A percentile compares a stretch with the other conserved stretches of the same genome.
These are phyloP conservation scores for Scytalidium lignicola DNA, from an alignment of 2,329 filamentous ascomycete genomes.

Conservation along the genomic window DNA sequence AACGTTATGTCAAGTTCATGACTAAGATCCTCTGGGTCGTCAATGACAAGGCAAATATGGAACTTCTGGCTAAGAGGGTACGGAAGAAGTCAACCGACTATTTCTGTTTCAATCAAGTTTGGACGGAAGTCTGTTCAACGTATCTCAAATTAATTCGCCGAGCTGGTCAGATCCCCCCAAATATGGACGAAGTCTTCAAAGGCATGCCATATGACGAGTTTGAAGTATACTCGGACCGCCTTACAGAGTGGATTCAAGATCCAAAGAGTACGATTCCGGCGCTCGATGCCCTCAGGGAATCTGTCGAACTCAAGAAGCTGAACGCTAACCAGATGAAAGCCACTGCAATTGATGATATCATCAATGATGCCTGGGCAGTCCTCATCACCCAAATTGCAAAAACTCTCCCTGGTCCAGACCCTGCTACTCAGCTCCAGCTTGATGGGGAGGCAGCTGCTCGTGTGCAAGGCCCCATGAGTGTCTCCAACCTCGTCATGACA, in stretches of 20 bases:
- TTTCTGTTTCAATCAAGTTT: slow-evolving; percentile 19
- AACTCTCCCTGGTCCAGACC: slow-evolving; percentile 39
- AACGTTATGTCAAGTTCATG: slow-evolving; percentile 65
- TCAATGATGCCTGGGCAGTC: slow-evolving; percentile 80
- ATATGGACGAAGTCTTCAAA: slow-evolving; percentile 63
- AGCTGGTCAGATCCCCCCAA: slow-evolving; percentile 50
- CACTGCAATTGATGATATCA: slow-evolving; percentile 83
- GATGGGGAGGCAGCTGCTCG: slow-evolving; percentile 38
- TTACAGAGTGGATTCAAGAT: slow-evolving; percentile 54
- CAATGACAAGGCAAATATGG: slow-evolving; percentile 56
- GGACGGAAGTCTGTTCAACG: slow-evolving; percentile 23
- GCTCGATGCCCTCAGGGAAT: slow-evolving; percentile 60
- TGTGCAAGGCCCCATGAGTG: slow-evolving; percentile 7
- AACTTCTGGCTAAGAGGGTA: slow-evolving; percentile 58
- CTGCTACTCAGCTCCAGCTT: slow-evolving; percentile 37
- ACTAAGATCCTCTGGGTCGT: slow-evolving; percentile 55
- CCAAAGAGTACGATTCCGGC: slow-evolving; percentile 40
- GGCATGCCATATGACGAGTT: slow-evolving; percentile 62
- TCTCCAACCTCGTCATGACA: slow-evolving; percentile 17
- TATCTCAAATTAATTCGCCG: slow-evolving; percentile 48
- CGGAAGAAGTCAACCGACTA: slow-evolving; percentile 56
- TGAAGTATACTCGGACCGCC: slow-evolving; percentile 47
- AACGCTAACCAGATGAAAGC: slow-evolving; percentile 87
- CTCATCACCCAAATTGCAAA: slow-evolving; percentile 65
- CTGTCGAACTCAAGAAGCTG: slow-evolving; percentile 67